Evolutionary conservation across 139 green algal genomes (phyloP), one percentile per base, ranked within the genome.

Genomic region (Chlorella sorokiniana): DNA sequence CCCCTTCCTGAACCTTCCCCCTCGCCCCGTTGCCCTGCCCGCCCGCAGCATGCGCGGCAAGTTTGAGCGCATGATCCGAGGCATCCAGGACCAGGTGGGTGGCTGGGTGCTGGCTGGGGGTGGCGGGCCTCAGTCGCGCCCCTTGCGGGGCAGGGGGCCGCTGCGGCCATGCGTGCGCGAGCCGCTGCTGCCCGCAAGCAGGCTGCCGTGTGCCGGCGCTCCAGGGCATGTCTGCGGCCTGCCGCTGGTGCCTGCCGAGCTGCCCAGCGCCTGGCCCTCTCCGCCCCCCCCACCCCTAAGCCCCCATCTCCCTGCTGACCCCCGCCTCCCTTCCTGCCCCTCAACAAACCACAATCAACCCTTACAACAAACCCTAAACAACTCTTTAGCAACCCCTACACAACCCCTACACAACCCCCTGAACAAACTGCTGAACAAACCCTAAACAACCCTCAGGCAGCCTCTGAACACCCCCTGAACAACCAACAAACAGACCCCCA

Each of bases 81-180:
- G 59, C 33, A 41, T 92, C 6, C 97, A 99, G 90, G 90, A 98
- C 87, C 38, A 88, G 7, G 98, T 99, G 83, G 95, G 91, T 35
- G 7, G 11, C 31, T 65, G 40, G 1, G 1, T n/a, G 62, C 41
- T 20, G 18, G 6, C 51, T 16, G 16, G 37, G 9, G 16, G 29
- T 54, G 67, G 38, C 67, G 16, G 20, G 33, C 20, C n/a, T 33
- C 1, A 23, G 38, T 33, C 23, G 25, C 38, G 10, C 11, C 42
- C 8, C 42, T 29, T 1, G 0, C 35, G 31, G 23, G 3, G 41
- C 38, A 31, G 40, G n/a, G n/a, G n/a, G n/a, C n/a, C n/a, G n/a
- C n/a, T n/a, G n/a, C n/a, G n/a, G n/a, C n/a, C n/a, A n/a, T n/a
- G n/a, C n/a, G n/a, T n/a, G n/a, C n/a, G n/a, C n/a, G n/a, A n/a